A percentile compares a stretch with the other conserved stretches of the same genome.
Evolutionary conservation across 176 grass and related monocot species (phyloP).

Genomic region (Avena atlantica): DNA sequence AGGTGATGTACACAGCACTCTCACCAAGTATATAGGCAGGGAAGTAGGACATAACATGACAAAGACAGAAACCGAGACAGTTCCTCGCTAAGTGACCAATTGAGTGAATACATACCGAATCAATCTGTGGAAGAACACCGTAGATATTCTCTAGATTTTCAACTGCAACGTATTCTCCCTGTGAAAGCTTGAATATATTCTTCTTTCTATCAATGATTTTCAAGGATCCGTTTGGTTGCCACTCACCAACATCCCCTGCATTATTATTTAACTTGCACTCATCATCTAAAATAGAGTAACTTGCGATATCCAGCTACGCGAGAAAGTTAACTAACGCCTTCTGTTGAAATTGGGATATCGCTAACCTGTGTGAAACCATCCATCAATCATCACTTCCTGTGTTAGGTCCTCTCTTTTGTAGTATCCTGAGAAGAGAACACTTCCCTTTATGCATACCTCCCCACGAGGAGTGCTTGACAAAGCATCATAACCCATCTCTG

Average conservation of each 20-base stretch:
- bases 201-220: slow-evolving; percentile 99
- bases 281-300: neutral
- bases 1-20: neutral
- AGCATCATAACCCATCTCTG: slow-evolving; percentile 93
- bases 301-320: neutral
- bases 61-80: neutral
- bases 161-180: slow-evolving; percentile 94
- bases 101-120: slow-evolving; percentile 59
- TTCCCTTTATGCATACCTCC: slow-evolving; percentile 86
- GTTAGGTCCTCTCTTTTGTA: slow-evolving; percentile 85
- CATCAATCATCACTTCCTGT: slow-evolving; percentile 84
- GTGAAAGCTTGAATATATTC: slow-evolving; percentile 98
- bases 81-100: neutral
- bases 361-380: slow-evolving; percentile 99
- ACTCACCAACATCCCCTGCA: slow-evolving; percentile 95
- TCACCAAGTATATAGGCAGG: neutral
- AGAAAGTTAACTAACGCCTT: neutral
- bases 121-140: slow-evolving; percentile 74
- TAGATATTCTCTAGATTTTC: slow-evolving; percentile 97
- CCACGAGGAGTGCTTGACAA: slow-evolving; percentile 66
- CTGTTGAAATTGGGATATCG: slow-evolving; percentile 23
- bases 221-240: slow-evolving; percentile 80
- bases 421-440: slow-evolving; percentile 83
- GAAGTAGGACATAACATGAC: neutral
- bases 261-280: slow-evolving; percentile 17